Percentiles rank a stretch among this genome's conserved stretches.
Conservation (phyloP, 2,329 filamentous ascomycete species). For the Colletotrichum plurivorum region DNA sequence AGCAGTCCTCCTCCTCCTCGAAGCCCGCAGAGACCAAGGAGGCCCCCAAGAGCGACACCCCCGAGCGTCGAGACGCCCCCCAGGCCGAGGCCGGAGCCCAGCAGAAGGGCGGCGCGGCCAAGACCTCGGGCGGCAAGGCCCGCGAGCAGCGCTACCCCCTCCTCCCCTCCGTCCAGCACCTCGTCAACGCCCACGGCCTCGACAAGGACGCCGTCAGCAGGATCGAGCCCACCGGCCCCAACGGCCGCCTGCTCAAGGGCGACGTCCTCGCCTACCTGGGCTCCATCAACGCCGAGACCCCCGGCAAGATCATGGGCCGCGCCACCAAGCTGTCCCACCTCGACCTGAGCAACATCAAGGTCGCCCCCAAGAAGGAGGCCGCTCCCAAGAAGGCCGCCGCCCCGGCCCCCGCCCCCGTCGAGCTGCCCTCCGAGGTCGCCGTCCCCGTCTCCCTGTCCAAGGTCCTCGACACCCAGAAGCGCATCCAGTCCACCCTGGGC, state of each 20-base stretch:
- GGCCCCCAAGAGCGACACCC: slow-evolving; percentile 41
- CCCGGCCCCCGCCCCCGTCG: slow-evolving; percentile 55
- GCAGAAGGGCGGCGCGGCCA: slow-evolving; percentile 50
- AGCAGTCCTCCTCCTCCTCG: slow-evolving; percentile 62
- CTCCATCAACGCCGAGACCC: slow-evolving; percentile 79
- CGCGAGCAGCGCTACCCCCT: slow-evolving; percentile 80
- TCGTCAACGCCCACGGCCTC: slow-evolving; percentile 85
- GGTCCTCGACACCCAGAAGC: slow-evolving; percentile 85
- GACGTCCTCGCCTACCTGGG: slow-evolving; percentile 94
- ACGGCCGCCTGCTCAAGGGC: slow-evolving; percentile 91
- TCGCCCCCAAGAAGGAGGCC: slow-evolving; percentile 69
- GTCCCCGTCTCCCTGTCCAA: slow-evolving; percentile 84
- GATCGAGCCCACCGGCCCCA: slow-evolving; percentile 90
- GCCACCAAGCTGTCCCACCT: slow-evolving; percentile 85
- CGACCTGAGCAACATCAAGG: slow-evolving; percentile 95
- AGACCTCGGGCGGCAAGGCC: slow-evolving; percentile 61
- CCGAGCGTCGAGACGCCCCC: slow-evolving; percentile 35
- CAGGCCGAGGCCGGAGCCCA: slow-evolving; percentile 44
- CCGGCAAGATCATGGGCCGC: slow-evolving; percentile 77
- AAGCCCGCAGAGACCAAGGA: slow-evolving; percentile 46
- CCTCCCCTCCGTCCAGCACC: slow-evolving; percentile 85
- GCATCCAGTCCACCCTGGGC: slow-evolving; percentile 82
- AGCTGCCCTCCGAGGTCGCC: slow-evolving; percentile 70
- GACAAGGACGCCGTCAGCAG: slow-evolving; percentile 81
- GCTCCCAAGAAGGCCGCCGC: slow-evolving; percentile 41